Conservation (phyloP, 192 early-diverging fungal genomes). For the Coemansia sp. region DNA sequence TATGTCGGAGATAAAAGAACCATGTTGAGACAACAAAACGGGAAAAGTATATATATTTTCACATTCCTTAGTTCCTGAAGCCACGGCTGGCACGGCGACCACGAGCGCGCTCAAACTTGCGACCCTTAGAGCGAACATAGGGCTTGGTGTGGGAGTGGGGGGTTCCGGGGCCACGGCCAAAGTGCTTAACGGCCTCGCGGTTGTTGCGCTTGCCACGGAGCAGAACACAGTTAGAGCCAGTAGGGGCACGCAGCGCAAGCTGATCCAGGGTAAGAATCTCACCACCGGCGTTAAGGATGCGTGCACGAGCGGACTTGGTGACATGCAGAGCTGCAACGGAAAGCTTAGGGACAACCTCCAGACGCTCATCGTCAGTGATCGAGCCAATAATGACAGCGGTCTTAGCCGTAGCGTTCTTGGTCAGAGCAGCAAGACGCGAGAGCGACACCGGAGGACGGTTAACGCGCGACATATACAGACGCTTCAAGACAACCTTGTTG, state of each 20-base stretch:
- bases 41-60: too few species aligned
- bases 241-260: conserved; percentile 97
- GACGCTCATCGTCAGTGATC: conserved; percentile 94
- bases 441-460: conserved; percentile 95
- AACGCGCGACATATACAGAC: conserved; percentile 97
- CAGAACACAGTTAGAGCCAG: conserved; percentile 91
- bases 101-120: conserved; percentile 99
- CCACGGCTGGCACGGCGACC: conserved; percentile 98
- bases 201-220: conserved; percentile 93
- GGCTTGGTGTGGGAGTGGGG: conserved; percentile 75
- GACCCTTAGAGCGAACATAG: conserved; percentile 97
- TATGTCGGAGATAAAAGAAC: too few species aligned
- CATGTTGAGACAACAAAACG: too few species aligned
- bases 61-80: conserved; percentile 78
- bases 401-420: conserved; percentile 78
- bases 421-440: conserved; percentile 80
- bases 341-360: conserved; percentile 92
- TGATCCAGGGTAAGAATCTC: conserved; percentile 98
- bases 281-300: conserved; percentile 98
- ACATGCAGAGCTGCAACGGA: conserved; percentile 93
- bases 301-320: conserved; percentile 93
- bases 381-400: conserved; percentile 95
- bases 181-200: conserved; percentile 99
- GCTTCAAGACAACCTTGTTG: conserved; percentile 98
- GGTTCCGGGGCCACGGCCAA: conserved; percentile 77